Conservation (phyloP, 225 moss, liverwort and hornwort species). For the Polytrichum commune region DNA sequence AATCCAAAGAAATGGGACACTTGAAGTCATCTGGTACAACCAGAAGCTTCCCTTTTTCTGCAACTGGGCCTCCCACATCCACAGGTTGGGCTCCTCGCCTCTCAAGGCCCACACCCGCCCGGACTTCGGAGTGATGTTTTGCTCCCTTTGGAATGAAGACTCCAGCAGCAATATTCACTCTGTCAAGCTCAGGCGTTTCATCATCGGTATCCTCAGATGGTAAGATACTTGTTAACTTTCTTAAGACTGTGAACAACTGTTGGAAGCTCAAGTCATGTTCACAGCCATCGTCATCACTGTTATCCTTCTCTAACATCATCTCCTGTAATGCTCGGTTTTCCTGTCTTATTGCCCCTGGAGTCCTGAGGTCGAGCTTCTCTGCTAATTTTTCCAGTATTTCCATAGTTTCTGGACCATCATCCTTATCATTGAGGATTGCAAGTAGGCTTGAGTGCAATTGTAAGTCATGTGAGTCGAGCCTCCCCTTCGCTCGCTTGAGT, state of each 20-base stretch:
- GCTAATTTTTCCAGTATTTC: constrained; percentile 26
- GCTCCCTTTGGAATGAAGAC: constrained; percentile 14
- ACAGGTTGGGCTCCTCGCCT: constrained; percentile 17
- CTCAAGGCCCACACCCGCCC: constrained; percentile 17
- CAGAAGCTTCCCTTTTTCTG: constrained; percentile 21
- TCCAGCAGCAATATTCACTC: constrained; percentile 31
- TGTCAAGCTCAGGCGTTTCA: constrained; percentile 30
- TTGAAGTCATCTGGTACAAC: constrained; percentile 57
- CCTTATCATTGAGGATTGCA: constrained; percentile 19
- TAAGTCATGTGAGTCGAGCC: constrained; percentile 18
- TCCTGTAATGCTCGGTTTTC: constrained; percentile 37
- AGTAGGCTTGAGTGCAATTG: constrained; percentile 24
- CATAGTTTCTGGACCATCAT: constrained; percentile 16
- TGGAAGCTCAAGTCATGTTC: constrained; percentile 29
- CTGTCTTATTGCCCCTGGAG: constrained; percentile 29
- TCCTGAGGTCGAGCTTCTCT: constrained; percentile 29
- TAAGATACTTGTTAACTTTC: constrained; percentile 34
- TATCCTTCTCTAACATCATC: constrained; percentile 35
- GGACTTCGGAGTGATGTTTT: constrained; percentile 15
- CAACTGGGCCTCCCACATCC: constrained; percentile 22
- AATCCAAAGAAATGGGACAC: constrained; percentile 64
- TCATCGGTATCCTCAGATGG: constrained; percentile 27
- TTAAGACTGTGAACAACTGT: constrained; percentile 25
- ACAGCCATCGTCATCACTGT: constrained; percentile 13
- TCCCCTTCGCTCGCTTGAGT: constrained; percentile 34